A percentile compares a stretch with the other conserved stretches of the same genome.
phyloP scores from a whole-genome alignment of 2,329 filamentous ascomycete genomes.

The Parascedosporium putredinis region DNA sequence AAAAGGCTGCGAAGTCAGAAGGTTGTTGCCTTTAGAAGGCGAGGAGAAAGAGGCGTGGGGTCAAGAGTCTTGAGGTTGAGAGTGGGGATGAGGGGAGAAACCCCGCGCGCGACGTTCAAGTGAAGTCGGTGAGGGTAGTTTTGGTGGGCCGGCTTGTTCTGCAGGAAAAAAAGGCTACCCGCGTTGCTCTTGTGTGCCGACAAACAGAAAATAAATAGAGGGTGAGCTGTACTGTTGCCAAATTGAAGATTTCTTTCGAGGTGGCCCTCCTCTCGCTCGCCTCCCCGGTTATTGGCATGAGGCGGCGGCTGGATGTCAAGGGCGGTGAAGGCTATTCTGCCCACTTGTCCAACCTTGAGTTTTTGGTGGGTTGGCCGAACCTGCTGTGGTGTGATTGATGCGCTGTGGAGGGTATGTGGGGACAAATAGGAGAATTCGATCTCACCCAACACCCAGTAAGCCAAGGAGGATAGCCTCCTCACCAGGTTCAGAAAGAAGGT shows the following conservation, averaged over 20 bases:
- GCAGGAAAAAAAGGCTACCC: slow-evolving; percentile 2
- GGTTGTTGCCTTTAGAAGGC: too few species aligned
- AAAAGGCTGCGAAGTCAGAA: too few species aligned
- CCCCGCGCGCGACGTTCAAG: too few species aligned
- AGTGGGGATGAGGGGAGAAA: not conserved
- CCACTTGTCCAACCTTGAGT: not conserved
- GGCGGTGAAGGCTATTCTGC: not conserved
- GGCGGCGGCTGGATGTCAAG: not conserved
- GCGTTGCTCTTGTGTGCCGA: slow-evolving; percentile 3
- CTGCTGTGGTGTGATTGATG: too few species aligned
- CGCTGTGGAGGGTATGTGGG: too few species aligned
- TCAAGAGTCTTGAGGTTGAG: too few species aligned
- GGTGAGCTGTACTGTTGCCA: slow-evolving; percentile 1
- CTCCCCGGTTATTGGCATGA: not conserved
- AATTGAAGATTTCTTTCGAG: not conserved
- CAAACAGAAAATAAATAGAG: slow-evolving; percentile 4
- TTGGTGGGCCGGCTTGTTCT: not conserved
- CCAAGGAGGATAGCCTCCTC: too few species aligned
- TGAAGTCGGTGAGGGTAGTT: not conserved
- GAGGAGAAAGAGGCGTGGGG: too few species aligned
- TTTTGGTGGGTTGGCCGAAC: not conserved
- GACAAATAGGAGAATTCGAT: too few species aligned
- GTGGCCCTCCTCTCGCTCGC: too few species aligned
- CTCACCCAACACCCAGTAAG: too few species aligned
- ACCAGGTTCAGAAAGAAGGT: too few species aligned